These are phyloP conservation scores for Colletotrichum liriopes DNA, from an alignment of 2,329 filamentous ascomycete species.

Conservation along the genomic window DNA sequence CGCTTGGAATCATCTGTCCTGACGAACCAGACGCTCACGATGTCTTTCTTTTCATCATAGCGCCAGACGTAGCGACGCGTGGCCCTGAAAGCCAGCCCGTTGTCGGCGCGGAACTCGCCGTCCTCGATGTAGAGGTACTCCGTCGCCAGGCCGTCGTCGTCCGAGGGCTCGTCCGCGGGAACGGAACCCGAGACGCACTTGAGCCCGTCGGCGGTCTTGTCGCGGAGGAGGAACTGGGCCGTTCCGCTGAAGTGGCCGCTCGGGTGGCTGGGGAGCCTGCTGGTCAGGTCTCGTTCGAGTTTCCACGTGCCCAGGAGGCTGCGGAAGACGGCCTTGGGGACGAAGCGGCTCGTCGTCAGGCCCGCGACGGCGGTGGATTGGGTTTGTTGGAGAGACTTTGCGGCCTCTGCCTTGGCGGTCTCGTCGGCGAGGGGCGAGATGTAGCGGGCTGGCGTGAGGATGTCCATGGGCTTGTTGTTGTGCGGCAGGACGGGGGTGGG, in stretches of 20 bases:
- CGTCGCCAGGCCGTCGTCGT: constrained; percentile 54
- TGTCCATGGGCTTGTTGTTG: constrained; percentile 63
- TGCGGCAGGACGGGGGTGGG: constrained; percentile 57
- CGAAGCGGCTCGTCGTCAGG: constrained; percentile 64
- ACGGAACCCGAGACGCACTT: constrained; percentile 48
- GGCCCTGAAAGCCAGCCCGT: constrained; percentile 71
- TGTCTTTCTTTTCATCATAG: constrained; percentile 73
- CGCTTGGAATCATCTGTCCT: constrained; percentile 73
- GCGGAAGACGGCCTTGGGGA: constrained; percentile 78
- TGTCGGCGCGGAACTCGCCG: constrained; percentile 73
- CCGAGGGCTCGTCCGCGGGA: constrained; percentile 22
- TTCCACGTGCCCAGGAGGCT: constrained; percentile 80
- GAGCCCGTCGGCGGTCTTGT: constrained; percentile 69
- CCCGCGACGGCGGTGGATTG: constrained; percentile 59
- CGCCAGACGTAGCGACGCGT: constrained; percentile 81
- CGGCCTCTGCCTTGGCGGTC: constrained; percentile 56
- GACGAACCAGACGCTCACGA: constrained; percentile 81
- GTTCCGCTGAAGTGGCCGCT: constrained; percentile 77
- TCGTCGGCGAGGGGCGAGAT: constrained; percentile 55
- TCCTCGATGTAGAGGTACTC: constrained; percentile 81
- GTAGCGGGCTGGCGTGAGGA: constrained; percentile 72
- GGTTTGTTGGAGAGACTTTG: constrained; percentile 63
- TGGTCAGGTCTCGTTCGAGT: constrained; percentile 71
- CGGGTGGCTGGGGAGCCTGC: constrained; percentile 70
- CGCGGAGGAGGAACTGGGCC: constrained; percentile 75